Evolutionary conservation across 2,329 filamentous ascomycete genomes (phyloP), one percentile per base, ranked within the genome.

Genomic region (Fusarium mundagurra): DNA sequence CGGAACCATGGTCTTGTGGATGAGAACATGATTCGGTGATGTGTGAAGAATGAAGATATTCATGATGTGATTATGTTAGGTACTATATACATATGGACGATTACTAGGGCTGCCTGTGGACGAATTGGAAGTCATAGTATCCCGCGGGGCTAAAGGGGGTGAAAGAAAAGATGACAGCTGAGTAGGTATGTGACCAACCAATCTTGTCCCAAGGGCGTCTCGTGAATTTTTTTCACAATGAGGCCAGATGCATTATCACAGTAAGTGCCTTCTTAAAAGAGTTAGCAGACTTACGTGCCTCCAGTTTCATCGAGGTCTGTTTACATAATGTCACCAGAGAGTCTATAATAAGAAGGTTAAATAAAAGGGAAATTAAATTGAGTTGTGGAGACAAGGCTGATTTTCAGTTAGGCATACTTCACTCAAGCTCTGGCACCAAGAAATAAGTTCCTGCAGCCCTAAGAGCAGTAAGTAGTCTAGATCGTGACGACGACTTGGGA

Each of bases 321-420:
- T 57, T 57, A 57, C 59, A 43, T 57, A 29, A 61, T 57, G 29
- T 29, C 36, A 43, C 24, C 36, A 55, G n/a, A 34, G 10, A 16
- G 45, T 61, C 47, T 61, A 55, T 55, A 41, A 41, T 55, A 61
- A 61, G 45, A 61, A 61, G 34, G 34, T 61, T 54, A 34, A 54
- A 34, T 61, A 41, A 34, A 54, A 34, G 36, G 47, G 31, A 34
- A 51, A 34, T 24, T 51, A 61, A 55, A 55, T 55, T 34, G 27
- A 34, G 22, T 41, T 34, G 47, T 55, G 58, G 58, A 39, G 36
- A 55, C 58, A 27, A 61, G 58, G 58, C 47, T 61, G 58, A 61
- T 55, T 61, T 6, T 34, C 4, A 33, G 47, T 39, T 39, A 34
- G 58, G 47, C 47, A 34, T 53, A 41, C 20, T 61, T 31, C 6